Percentiles rank a stretch among this genome's conserved stretches.
These are phyloP conservation scores for Kluyveromyces wickerhamii DNA, from an alignment of 805 yeast species.

Conservation along the genomic window DNA sequence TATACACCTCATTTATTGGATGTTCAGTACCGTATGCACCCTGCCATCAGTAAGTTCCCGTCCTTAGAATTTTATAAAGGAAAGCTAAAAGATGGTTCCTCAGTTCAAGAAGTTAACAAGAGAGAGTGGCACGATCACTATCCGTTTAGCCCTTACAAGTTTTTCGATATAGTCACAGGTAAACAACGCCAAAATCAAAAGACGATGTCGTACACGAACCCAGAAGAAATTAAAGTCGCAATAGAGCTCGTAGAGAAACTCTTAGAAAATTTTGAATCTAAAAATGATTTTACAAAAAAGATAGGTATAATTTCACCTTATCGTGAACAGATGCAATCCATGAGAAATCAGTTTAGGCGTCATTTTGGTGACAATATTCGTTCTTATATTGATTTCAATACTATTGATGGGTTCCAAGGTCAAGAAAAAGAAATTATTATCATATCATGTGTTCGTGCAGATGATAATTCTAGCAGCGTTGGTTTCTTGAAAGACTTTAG, in stretches of 20 bases:
- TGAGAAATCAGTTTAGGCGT: slow-evolving; percentile 49
- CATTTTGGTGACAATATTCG: slow-evolving; percentile 57
- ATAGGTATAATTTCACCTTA: slow-evolving; percentile 94
- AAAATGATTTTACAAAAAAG: slow-evolving; percentile 50
- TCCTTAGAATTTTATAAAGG: slow-evolving; percentile 74
- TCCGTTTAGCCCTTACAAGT: slow-evolving; percentile 65
- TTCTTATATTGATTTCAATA: slow-evolving; percentile 74
- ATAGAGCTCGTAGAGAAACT: slow-evolving; percentile 55
- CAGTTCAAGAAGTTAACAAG: slow-evolving; percentile 49
- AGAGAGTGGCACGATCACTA: slow-evolving; percentile 66
- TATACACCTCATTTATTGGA: slow-evolving; percentile 59
- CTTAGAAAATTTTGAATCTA: slow-evolving; percentile 38
- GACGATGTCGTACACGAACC: slow-evolving; percentile 66
- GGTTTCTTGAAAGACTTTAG: slow-evolving; percentile 89
- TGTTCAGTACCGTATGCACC: slow-evolving; percentile 97
- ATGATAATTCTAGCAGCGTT: slow-evolving; percentile 44
- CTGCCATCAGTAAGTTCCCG: slow-evolving; percentile 81
- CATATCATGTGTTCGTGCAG: slow-evolving; percentile 93
- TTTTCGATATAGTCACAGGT: slow-evolving; percentile 62
- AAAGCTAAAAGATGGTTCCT: slow-evolving; percentile 66
- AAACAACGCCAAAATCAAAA: slow-evolving; percentile 54
- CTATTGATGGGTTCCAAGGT: slow-evolving; percentile 97
- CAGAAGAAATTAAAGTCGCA: slow-evolving; percentile 64
- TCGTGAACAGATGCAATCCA: slow-evolving; percentile 67
- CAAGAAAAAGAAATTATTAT: slow-evolving; percentile 93